Conservation (phyloP, 129 eudicot species). For the Arctium lappa region DNA sequence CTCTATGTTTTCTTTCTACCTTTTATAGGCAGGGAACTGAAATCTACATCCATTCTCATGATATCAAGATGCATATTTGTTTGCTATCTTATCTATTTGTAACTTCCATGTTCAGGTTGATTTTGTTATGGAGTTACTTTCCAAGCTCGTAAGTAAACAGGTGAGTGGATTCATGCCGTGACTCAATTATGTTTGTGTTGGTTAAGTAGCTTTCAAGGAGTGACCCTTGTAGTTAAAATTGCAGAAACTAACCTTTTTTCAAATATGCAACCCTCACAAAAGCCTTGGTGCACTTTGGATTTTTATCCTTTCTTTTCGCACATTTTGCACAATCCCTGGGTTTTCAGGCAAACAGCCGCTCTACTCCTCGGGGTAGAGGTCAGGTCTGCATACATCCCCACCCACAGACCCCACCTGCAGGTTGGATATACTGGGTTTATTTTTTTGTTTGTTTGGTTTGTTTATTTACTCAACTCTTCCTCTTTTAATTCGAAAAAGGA, state of each 20-base stretch:
- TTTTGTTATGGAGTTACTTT: slow-evolving; percentile 87
- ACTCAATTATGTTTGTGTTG: neutral
- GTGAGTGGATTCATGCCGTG: slow-evolving; percentile 31
- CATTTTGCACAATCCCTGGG: too few species aligned
- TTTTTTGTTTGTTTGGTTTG: too few species aligned
- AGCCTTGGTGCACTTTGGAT: too few species aligned
- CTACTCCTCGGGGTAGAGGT: too few species aligned
- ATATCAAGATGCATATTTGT: neutral
- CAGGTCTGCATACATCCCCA: too few species aligned
- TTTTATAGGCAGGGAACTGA: neutral
- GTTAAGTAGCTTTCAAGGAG: too few species aligned
- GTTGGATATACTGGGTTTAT: too few species aligned
- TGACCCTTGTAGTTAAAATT: too few species aligned
- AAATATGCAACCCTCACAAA: neutral
- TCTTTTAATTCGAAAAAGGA: neutral
- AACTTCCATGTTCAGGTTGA: slow-evolving; percentile 57
- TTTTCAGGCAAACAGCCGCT: too few species aligned
- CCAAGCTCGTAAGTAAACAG: slow-evolving; percentile 88
- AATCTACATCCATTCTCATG: neutral
- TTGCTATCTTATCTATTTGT: slow-evolving; percentile 12
- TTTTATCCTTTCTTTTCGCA: too few species aligned
- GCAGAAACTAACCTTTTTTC: neutral
- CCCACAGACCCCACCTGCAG: too few species aligned
- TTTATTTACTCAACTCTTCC: neutral
- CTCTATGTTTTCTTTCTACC: neutral